These are phyloP conservation scores for Ramaria rubella DNA, from an alignment of 768 basidiomycete genomes.

Conservation along the genomic window DNA sequence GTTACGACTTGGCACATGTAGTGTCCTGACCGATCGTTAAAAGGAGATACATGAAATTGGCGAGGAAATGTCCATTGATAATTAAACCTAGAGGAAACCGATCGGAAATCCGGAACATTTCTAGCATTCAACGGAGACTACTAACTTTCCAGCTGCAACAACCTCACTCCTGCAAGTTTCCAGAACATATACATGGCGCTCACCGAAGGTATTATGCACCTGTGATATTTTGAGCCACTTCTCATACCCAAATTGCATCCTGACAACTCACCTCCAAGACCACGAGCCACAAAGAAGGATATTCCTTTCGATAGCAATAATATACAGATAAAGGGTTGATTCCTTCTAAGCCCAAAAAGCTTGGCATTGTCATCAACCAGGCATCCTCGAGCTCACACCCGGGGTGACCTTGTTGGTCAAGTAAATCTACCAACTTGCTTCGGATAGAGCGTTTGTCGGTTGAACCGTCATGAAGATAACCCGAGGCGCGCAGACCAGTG, in stretches of 20 bases:
- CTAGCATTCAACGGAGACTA: not conserved
- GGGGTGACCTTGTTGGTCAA: constrained; percentile 27
- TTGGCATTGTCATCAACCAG: constrained; percentile 75
- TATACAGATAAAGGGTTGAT: constrained; percentile 69
- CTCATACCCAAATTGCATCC: not conserved
- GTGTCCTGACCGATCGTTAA: constrained; percentile 63
- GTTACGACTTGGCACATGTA: constrained; percentile 51
- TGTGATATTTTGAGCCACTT: constrained; percentile 14
- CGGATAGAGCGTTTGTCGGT: constrained; percentile 26
- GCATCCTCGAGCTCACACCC: constrained; percentile 36
- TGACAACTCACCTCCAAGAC: constrained; percentile 48
- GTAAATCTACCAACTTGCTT: constrained; percentile 34
- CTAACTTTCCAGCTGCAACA: too few species aligned
- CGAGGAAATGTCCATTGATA: constrained; percentile 63
- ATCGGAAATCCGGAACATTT: not conserved
- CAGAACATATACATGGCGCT: constrained; percentile 56
- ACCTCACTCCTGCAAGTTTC: too few species aligned
- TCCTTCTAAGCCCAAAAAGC: constrained; percentile 56
- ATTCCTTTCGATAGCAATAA: constrained; percentile 44
- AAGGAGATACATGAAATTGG: constrained; percentile 70
- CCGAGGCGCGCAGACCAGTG: constrained; percentile 38
- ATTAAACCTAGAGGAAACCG: constrained; percentile 37
- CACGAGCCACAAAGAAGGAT: constrained; percentile 30
- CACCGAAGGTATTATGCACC: constrained; percentile 73
- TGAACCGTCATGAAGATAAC: constrained; percentile 35